Evolutionary conservation across 495 filamentous ascomycete species (phyloP).

Genomic region (Bryoglossum gracile): DNA sequence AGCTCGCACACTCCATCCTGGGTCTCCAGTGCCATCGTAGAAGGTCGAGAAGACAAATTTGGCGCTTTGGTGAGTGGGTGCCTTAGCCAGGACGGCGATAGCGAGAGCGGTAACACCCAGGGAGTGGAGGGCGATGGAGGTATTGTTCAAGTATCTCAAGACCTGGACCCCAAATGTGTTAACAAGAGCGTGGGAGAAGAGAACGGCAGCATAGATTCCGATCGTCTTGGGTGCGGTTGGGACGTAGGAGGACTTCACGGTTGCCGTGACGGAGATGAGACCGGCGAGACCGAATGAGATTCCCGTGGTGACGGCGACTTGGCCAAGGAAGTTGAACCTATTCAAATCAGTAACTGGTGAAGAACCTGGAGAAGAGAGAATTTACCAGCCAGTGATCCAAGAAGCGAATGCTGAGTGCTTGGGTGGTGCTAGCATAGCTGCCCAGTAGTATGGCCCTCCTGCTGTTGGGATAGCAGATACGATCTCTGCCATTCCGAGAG

Average conservation of each 20-base stretch:
- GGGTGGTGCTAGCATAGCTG: slow-evolving; percentile 51
- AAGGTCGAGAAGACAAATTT: slow-evolving; percentile 53
- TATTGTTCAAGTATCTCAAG: slow-evolving; percentile 53
- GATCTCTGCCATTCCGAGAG: slow-evolving; percentile 58
- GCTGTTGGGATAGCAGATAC: slow-evolving; percentile 57
- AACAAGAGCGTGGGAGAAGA: slow-evolving; percentile 47
- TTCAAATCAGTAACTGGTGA: background rate
- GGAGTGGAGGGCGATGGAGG: slow-evolving; percentile 53
- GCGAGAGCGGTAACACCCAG: slow-evolving; percentile 49
- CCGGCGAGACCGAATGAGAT: slow-evolving; percentile 59
- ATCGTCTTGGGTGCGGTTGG: slow-evolving; percentile 47
- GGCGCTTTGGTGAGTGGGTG: slow-evolving; percentile 52
- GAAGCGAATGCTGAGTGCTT: slow-evolving; percentile 49
- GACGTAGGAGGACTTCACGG: slow-evolving; percentile 44
- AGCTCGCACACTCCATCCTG: slow-evolving; percentile 42
- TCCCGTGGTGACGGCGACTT: slow-evolving; percentile 60
- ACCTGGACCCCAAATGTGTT: slow-evolving; percentile 55
- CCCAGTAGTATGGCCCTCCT: slow-evolving; percentile 63
- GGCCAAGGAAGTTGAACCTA: slow-evolving; percentile 49
- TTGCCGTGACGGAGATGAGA: slow-evolving; percentile 51
- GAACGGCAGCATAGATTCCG: slow-evolving; percentile 56
- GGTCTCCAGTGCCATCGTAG: slow-evolving; percentile 44
- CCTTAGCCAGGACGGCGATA: slow-evolving; percentile 53
- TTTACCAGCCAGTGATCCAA: slow-evolving; percentile 58
- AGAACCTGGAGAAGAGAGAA: background rate